phyloP scores from a whole-genome alignment of 1,284 basidiomycete genomes.

The Sphaerobolus stellatus region DNA sequence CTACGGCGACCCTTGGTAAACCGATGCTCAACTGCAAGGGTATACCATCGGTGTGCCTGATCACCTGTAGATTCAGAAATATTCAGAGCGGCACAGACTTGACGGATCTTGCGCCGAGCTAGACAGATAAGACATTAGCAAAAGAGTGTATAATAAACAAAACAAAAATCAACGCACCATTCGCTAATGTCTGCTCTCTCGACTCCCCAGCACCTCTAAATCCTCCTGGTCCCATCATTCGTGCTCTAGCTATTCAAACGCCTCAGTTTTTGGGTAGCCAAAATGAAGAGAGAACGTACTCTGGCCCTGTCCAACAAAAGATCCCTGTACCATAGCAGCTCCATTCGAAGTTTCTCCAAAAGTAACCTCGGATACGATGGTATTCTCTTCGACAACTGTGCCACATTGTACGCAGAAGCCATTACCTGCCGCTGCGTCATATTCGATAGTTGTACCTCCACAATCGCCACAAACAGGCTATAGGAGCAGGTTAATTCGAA shows the following conservation, averaged over 20 bases:
- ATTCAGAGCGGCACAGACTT: constrained; percentile 74
- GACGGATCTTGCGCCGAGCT: constrained; percentile 83
- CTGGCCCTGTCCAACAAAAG: constrained; percentile 89
- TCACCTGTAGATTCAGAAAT: constrained; percentile 80
- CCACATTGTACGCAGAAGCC: constrained; percentile 85
- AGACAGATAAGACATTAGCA: background rate
- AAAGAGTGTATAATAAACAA: constrained; percentile 5
- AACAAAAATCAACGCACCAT: constrained; percentile 54
- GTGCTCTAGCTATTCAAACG: constrained; percentile 63
- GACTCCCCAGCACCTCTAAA: constrained; percentile 75
- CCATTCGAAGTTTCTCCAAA: constrained; percentile 94
- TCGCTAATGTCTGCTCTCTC: constrained; percentile 85
- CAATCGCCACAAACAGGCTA: constrained; percentile 35
- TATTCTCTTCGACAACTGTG: constrained; percentile 90
- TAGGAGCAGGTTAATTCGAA: background rate
- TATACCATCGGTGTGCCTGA: constrained; percentile 86
- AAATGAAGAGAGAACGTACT: constrained; percentile 59
- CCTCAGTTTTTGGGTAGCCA: background rate
- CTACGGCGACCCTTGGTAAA: constrained; percentile 93
- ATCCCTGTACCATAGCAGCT: constrained; percentile 93
- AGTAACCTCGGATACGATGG: constrained; percentile 89
- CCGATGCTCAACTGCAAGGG: constrained; percentile 90
- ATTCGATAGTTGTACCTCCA: constrained; percentile 78
- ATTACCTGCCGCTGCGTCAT: constrained; percentile 77
- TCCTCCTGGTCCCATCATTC: constrained; percentile 77